Base-by-base conservation (phyloP, 208 protist genomes). In the Naegleria lovaniensis region DNA sequence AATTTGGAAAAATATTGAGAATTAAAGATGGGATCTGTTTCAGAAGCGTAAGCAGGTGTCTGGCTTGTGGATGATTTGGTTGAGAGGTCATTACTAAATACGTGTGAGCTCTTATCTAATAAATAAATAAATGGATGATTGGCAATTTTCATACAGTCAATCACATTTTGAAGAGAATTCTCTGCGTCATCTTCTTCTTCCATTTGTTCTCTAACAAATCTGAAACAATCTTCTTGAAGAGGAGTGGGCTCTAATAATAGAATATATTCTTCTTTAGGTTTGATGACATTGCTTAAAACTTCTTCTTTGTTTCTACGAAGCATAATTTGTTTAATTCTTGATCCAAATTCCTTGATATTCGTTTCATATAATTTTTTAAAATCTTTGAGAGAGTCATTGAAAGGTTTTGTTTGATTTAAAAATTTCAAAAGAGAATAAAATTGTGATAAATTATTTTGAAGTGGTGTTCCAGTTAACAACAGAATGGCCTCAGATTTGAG, bases 401-500 rank as follows among this genome's bases (percentile, higher is more conserved):
- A 67, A 15, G 19, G 19, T 29, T 15, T 29, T 15, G 11, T 29
- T 67, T 67, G 11, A 15, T 67, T 67, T 79, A 79, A n/a, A 33
- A 79, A 79, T 36, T 7, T 98, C 41, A 99, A 95, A 58, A 99
- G 93, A 39, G 98, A 95, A 98, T 98, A 99, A 43, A 99, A 93
- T 94, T 99, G 98, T 88, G 98, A 95, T 79, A 99, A 89, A 94
- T 99, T 99, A 94, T 99, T 99, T 94, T 99, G 97, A 48, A 99
- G 91, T 15, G 98, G 98, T 40, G 98, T 99, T 40, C 98, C 98
- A 25, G 98, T 99, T 22, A 99, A 93, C 33, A 99, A 95, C 33
- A 99, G 91, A 58, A 94, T 92, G 48, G 38, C 41, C 38, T 90
- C 93, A 5, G 90, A 91, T 4, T 95, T 79, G 0, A 51, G 16